Percentiles rank a stretch among this genome's conserved stretches.
These are phyloP conservation scores for Pseudogymnoascus verrucosus DNA, from an alignment of 2,329 filamentous ascomycete species.

Conservation along the genomic window DNA sequence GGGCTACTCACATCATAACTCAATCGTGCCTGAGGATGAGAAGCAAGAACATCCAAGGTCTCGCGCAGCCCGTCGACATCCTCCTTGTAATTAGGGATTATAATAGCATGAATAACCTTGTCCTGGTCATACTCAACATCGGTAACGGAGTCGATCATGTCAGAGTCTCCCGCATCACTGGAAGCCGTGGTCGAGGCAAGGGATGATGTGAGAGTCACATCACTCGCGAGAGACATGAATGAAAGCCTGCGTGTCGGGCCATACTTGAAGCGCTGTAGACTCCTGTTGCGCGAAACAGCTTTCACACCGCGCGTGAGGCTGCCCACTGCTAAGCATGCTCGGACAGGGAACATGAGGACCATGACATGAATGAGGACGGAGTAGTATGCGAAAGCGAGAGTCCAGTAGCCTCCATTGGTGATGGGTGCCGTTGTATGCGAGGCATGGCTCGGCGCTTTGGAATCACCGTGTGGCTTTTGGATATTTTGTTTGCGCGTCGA, in stretches of 20 bases:
- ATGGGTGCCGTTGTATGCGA: background rate
- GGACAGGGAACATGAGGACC: slow-evolving; percentile 54
- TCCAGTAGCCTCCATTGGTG: background rate
- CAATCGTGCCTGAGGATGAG: slow-evolving; percentile 53
- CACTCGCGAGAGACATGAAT: slow-evolving; percentile 47
- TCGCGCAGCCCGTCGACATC: slow-evolving; percentile 60
- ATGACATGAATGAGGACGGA: slow-evolving; percentile 56
- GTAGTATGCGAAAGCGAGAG: slow-evolving; percentile 51
- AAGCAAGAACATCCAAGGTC: slow-evolving; percentile 60
- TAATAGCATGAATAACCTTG: slow-evolving; percentile 53
- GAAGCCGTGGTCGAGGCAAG: slow-evolving; percentile 35
- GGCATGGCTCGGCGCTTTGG: background rate
- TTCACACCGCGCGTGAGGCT: slow-evolving; percentile 45
- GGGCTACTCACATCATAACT: slow-evolving; percentile 58
- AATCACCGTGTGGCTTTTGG: background rate
- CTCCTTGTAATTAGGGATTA: slow-evolving; percentile 69
- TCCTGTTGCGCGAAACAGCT: slow-evolving; percentile 24
- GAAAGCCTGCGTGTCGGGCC: slow-evolving; percentile 43
- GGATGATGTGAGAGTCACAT: slow-evolving; percentile 42
- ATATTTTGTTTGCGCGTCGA: background rate
- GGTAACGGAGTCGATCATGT: slow-evolving; percentile 43
- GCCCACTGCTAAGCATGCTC: slow-evolving; percentile 54
- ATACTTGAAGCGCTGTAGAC: slow-evolving; percentile 40
- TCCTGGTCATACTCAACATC: slow-evolving; percentile 34
- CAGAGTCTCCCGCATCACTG: slow-evolving; percentile 25